Evolutionary conservation across 495 filamentous ascomycete species (phyloP), one percentile per base, ranked within the genome.

Genomic region (Polyplosphaeria fusca): DNA sequence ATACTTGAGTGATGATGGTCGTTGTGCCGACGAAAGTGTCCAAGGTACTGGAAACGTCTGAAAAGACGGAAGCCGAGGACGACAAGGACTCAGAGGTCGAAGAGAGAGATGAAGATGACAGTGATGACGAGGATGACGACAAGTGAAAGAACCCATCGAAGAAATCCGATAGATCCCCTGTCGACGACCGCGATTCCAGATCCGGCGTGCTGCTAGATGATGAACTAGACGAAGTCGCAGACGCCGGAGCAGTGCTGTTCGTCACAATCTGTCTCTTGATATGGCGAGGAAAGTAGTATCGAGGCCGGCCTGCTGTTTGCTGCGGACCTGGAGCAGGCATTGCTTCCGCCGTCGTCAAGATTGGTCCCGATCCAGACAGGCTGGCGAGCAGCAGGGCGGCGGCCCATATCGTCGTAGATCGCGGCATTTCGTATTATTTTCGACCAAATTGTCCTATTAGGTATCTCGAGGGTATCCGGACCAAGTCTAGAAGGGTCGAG

Each of bases 221-320:
- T 16, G 43, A 58, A 9, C 35, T 48, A 19, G 56, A 60, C 19
- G 49, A 32, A 37, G 48, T 66, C 28, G 66, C 57, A 55, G 60
- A 46, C 39, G 64, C 64, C 40, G 66, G 41, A 11, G 44, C 63
- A 1, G 65, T 70, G 27, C 56, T 63, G 40, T 66, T 69, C 43
- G 52, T 47, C 30, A 61, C 64, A 35, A 76, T 60, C 24, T 70
- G 63, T 35, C 77, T 68, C 68, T 79, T 81, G 25, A 77, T 52
- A 22, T 76, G 70, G 37, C 72, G 73, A 2, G 75, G 71, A 52
- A 76, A 73, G 59, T 76, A 77, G 61, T 75, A 76, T 41, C 73
- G 73, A 32, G 76, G 76, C 44, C 68, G 69, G 41, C 70, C 65
- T 2, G 39, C 49, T 4, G 60, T 64, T 19, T 70, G 64, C 50